Evolutionary conservation across 805 yeast species (phyloP).

Genomic region (Cyberlindnera americana): DNA sequence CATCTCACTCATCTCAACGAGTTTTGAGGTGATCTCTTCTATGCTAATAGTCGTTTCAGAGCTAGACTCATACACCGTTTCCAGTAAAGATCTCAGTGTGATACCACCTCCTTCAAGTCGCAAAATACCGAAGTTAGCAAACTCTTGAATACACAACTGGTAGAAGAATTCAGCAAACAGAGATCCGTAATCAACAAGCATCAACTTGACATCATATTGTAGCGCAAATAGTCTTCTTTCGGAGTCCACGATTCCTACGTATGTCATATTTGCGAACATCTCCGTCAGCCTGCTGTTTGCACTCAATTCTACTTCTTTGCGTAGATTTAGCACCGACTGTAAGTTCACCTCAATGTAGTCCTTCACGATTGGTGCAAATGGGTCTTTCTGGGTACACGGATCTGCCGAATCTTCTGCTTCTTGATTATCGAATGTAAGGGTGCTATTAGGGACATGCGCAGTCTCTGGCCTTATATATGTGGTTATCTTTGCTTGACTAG

Average conservation of each 20-base stretch:
- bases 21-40: slow-evolving; percentile 23
- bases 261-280: slow-evolving; percentile 64
- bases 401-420: background rate
- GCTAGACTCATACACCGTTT: slow-evolving; percentile 11
- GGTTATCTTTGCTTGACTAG: slow-evolving; percentile 54
- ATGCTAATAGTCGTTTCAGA: slow-evolving; percentile 25
- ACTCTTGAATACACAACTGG: slow-evolving; percentile 73
- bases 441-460: background rate
- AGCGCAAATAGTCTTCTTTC: slow-evolving; percentile 69
- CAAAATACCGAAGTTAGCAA: slow-evolving; percentile 74
- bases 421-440: background rate
- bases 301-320: slow-evolving; percentile 43
- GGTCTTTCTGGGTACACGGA: background rate
- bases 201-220: slow-evolving; percentile 76
- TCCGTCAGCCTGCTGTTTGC: slow-evolving; percentile 57
- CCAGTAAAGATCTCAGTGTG: slow-evolving; percentile 3
- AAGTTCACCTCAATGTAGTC: slow-evolving; percentile 44
- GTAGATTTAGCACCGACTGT: slow-evolving; percentile 55
- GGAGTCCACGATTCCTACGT: slow-evolving; percentile 80
- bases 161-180: slow-evolving; percentile 68
- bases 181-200: slow-evolving; percentile 76
- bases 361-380: slow-evolving; percentile 10
- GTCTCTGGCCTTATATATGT: slow-evolving; percentile 23
- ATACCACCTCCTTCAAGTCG: slow-evolving; percentile 26
- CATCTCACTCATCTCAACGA: slow-evolving; percentile 68